These are phyloP conservation scores for Wickerhamomyces bovis DNA, from an alignment of 805 yeast species.

Conservation along the genomic window DNA sequence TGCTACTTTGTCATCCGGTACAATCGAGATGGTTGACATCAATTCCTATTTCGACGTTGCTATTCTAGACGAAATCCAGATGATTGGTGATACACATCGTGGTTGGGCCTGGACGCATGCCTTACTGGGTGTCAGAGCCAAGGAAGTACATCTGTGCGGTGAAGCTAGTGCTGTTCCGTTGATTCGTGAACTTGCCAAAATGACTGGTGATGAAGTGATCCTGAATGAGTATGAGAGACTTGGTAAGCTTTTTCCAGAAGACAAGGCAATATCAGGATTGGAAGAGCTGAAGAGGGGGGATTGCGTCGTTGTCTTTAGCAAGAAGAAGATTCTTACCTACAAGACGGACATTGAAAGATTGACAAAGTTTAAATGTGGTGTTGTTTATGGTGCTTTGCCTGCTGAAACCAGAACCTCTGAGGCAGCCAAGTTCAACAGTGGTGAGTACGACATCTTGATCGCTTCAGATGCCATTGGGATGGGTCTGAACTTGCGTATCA, in stretches of 20 bases:
- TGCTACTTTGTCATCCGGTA: slow-evolving; percentile 80
- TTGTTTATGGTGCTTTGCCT: slow-evolving; percentile 92
- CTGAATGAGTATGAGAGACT: slow-evolving; percentile 68
- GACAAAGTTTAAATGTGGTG: slow-evolving; percentile 69
- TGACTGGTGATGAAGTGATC: slow-evolving; percentile 79
- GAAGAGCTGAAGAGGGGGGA: slow-evolving; percentile 60
- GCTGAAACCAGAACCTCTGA: slow-evolving; percentile 90
- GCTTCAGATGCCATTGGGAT: slow-evolving; percentile 98
- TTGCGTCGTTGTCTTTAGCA: slow-evolving; percentile 84
- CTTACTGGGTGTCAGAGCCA: slow-evolving; percentile 76
- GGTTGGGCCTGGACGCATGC: slow-evolving; percentile 97
- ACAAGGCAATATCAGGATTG: slow-evolving; percentile 29
- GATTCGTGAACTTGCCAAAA: slow-evolving; percentile 46
- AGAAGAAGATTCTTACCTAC: slow-evolving; percentile 59
- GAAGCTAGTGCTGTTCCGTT: slow-evolving; percentile 79
- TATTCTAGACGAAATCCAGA: slow-evolving; percentile 92
- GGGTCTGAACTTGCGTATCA: slow-evolving; percentile 88
- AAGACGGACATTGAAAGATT: slow-evolving; percentile 63
- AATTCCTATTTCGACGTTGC: slow-evolving; percentile 71
- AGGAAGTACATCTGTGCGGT: slow-evolving; percentile 89
- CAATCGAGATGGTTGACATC: slow-evolving; percentile 88
- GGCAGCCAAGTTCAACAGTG: slow-evolving; percentile 72
- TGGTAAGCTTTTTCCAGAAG: slow-evolving; percentile 60
- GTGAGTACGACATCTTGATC: slow-evolving; percentile 73
- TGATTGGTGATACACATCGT: slow-evolving; percentile 73